Evolutionary conservation across 2,329 filamentous ascomycete species (phyloP).

Genomic region (Arthroderma sp.): DNA sequence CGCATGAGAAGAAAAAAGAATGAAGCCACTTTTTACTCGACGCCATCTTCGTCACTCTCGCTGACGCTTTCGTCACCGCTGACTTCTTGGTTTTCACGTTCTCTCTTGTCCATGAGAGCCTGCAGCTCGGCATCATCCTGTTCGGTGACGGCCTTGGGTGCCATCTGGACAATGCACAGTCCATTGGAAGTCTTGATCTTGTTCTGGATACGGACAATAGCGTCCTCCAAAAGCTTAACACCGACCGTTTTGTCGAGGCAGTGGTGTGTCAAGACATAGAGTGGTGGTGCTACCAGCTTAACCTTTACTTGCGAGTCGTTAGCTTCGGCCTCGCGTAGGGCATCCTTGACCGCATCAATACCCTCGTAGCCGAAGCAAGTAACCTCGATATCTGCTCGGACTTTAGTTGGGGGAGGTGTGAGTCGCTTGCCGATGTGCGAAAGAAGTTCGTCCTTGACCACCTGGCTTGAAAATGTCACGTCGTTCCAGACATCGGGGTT

Average conservation of each 20-base stretch:
- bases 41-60: slow-evolving; percentile 82
- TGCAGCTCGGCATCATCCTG: slow-evolving; percentile 95
- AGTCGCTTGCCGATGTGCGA: slow-evolving; percentile 94
- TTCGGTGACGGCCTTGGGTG: slow-evolving; percentile 96
- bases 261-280: slow-evolving; percentile 92
- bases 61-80: slow-evolving; percentile 94
- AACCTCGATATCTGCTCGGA: slow-evolving; percentile 93
- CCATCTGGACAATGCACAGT: slow-evolving; percentile 86
- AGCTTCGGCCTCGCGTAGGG: slow-evolving; percentile 79
- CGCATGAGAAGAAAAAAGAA: no score
- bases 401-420: slow-evolving; percentile 96
- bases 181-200: slow-evolving; percentile 70
- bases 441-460: slow-evolving; percentile 78
- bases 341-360: slow-evolving; percentile 93
- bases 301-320: slow-evolving; percentile 97
- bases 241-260: slow-evolving; percentile 86
- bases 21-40: slow-evolving; percentile 16
- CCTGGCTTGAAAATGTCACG: slow-evolving; percentile 72
- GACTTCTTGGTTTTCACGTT: slow-evolving; percentile 94
- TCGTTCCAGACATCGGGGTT: slow-evolving; percentile 96
- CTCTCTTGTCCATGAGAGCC: slow-evolving; percentile 97
- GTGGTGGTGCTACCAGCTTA: slow-evolving; percentile 89
- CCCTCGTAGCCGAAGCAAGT: slow-evolving; percentile 93
- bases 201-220: slow-evolving; percentile 72
- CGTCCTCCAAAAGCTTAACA: slow-evolving; percentile 71